Conservation (phyloP, 176 grass and related monocot species). For the Tillandsia fasciculata region DNA sequence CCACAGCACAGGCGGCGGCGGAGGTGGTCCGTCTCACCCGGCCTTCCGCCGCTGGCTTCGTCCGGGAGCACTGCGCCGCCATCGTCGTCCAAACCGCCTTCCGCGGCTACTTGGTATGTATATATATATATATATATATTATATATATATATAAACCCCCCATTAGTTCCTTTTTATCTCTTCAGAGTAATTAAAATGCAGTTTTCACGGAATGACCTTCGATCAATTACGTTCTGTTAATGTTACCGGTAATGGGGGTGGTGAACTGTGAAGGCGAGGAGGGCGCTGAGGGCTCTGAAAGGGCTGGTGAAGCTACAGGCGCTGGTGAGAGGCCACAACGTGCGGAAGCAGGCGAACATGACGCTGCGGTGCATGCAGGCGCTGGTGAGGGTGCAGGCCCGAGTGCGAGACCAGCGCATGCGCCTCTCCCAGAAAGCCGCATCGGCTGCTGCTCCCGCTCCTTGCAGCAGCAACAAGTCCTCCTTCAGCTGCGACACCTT, state of each 20-base stretch:
- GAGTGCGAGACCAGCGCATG: slow-evolving; percentile 74
- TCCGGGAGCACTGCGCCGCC: slow-evolving; percentile 55
- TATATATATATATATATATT: not conserved
- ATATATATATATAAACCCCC: not conserved
- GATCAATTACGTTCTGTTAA: not conserved
- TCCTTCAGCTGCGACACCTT: slow-evolving; percentile 73
- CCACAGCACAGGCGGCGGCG: slow-evolving; percentile 74
- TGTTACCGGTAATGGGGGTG: not conserved
- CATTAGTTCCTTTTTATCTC: not conserved
- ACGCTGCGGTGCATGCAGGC: slow-evolving; percentile 97
- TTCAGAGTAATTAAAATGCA: too few relatives aligned
- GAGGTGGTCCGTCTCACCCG: slow-evolving; percentile 78
- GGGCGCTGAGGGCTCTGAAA: slow-evolving; percentile 65
- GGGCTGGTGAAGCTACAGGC: slow-evolving; percentile 95
- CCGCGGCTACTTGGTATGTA: slow-evolving; percentile 63
- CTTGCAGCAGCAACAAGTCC: slow-evolving; percentile 65
- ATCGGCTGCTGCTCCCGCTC: not conserved
- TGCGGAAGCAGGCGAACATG: slow-evolving; percentile 91
- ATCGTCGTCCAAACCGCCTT: slow-evolving; percentile 75
- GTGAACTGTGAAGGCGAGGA: slow-evolving; percentile 32
- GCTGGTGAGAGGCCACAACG: slow-evolving; percentile 91
- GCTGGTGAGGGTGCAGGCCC: slow-evolving; percentile 74
- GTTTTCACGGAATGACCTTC: not conserved
- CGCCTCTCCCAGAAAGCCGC: slow-evolving; percentile 56
- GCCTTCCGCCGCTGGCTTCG: slow-evolving; percentile 16